Evolutionary conservation across 176 grass and related monocot genomes (phyloP).

Genomic region (Paspalum vaginatum): DNA sequence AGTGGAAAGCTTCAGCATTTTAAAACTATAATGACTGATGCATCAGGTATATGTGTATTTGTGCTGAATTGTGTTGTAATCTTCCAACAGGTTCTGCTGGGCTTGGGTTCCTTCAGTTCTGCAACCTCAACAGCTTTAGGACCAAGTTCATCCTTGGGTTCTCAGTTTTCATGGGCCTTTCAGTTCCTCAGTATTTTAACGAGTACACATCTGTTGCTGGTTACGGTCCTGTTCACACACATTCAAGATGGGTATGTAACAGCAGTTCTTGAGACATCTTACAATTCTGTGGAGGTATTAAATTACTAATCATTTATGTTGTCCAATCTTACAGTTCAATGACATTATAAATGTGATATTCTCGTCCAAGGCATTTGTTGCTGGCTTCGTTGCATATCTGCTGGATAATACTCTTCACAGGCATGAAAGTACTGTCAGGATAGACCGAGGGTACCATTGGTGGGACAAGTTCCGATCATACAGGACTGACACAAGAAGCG

Average conservation of each 20-base stretch:
- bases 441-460: slow-evolving; percentile 89
- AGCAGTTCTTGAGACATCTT: background rate
- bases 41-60: slow-evolving; percentile 5
- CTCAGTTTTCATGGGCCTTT: slow-evolving; percentile 92
- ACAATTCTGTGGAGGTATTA: background rate
- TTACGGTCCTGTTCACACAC: slow-evolving; percentile 89
- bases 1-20: slow-evolving; percentile 34
- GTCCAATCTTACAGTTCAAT: slow-evolving; percentile 71
- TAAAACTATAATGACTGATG: background rate
- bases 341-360: slow-evolving; percentile 96
- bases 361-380: slow-evolving; percentile 95
- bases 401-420: slow-evolving; percentile 90
- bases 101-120: slow-evolving; percentile 95
- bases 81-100: slow-evolving; percentile 75
- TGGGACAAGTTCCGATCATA: slow-evolving; percentile 95
- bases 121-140: slow-evolving; percentile 97
- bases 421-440: slow-evolving; percentile 56
- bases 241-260: slow-evolving; percentile 78
- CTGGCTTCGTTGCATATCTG: slow-evolving; percentile 76
- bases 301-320: slow-evolving; percentile 23
- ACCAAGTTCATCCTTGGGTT: slow-evolving; percentile 98
- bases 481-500: slow-evolving; percentile 76
- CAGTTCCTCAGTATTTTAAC: slow-evolving; percentile 97
- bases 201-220: slow-evolving; percentile 97
- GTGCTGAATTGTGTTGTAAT: slow-evolving; percentile 38